Evolutionary conservation across 352 stramenopile genomes (phyloP), one percentile per base, ranked within the genome.

Genomic region (Globisporangium nodosum): DNA sequence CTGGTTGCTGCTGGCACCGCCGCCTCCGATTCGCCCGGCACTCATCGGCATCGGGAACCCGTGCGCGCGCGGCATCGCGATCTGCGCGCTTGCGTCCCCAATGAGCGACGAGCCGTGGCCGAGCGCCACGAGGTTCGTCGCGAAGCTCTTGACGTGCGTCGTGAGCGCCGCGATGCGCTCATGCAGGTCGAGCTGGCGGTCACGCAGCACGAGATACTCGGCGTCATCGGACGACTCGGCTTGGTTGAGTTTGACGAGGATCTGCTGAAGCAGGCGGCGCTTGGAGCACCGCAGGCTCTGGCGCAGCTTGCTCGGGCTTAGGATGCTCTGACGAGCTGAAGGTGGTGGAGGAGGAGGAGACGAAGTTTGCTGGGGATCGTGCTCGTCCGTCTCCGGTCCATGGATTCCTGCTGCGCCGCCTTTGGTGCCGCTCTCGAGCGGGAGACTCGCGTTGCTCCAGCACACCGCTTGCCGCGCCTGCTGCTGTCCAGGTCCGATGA

Each of bases 261-360:
- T 56, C 54, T 81, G 69, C 49, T 81, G 72, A 46, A 81, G 71
- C 30, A 81, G 60, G 12, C 72, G 69, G 13, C 69, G 69, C 56
- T 81, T 81, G 30, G 63, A 61, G 48, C 62, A 68, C n/a, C 72
- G 72, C 45, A 81, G 64, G 24, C 49, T 67, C n/a, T 78, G 58
- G 6, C 67, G 60, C 4, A 81, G 56, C 43, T 68, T 49, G 45
- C 31, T 33, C 15, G 58, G 43, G 27, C 9, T 8, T 9, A 37
- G 45, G 6, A 46, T 24, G 13, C 24, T 16, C n/a, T 37, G 18
- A 1, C 6, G 51, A 15, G 5, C 16, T 27, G 24, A 27, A 27
- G 46, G 18, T 11, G 30, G 45, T 13, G 18, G 8, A 0, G 35
- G 15, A 5, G 42, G 27, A 24, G 42, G 0, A 16, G 7, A 11